These are phyloP conservation scores for Ilyonectria mors-panacis DNA, from an alignment of 2,329 filamentous ascomycete species.

Conservation along the genomic window DNA sequence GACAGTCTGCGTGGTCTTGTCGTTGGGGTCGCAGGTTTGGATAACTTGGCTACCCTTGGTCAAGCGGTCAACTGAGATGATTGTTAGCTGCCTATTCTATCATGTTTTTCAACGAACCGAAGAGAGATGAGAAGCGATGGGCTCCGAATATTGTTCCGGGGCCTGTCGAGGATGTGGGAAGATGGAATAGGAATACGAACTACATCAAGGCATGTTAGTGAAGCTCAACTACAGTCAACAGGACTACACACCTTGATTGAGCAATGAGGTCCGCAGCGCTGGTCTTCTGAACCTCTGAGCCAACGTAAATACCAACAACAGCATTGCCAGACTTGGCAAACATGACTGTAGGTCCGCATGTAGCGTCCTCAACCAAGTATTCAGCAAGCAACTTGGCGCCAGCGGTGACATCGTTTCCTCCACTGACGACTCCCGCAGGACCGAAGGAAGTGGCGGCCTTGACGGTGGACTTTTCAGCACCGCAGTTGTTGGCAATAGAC, in stretches of 20 bases:
- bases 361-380: slow-evolving; percentile 37
- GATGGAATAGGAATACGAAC: slow-evolving; percentile 19
- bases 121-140: too few species aligned
- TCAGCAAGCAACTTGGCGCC: slow-evolving; percentile 37
- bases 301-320: slow-evolving; percentile 42
- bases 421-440: slow-evolving; percentile 18
- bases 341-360: slow-evolving; percentile 41
- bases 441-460: slow-evolving; percentile 34
- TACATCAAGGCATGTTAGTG: slow-evolving; percentile 16
- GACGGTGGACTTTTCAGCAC: slow-evolving; percentile 36
- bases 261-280: slow-evolving; percentile 36
- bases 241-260: slow-evolving; percentile 28
- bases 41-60: slow-evolving; percentile 38
- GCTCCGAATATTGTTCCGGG: neutral
- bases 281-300: slow-evolving; percentile 43
- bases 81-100: neutral
- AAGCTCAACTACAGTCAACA: neutral
- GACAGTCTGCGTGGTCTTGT: slow-evolving; percentile 38
- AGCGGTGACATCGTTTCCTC: slow-evolving; percentile 33
- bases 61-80: slow-evolving; percentile 24
- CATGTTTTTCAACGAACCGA: neutral
- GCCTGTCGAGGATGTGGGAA: neutral
- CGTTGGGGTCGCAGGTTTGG: slow-evolving; percentile 38
- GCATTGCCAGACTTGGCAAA: slow-evolving; percentile 45
- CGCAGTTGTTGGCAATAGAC: slow-evolving; percentile 38